A percentile compares a stretch with the other conserved stretches of the same genome.
Evolutionary conservation across 805 yeast species (phyloP).

Genomic region (Schwanniomyces polymorphus): DNA sequence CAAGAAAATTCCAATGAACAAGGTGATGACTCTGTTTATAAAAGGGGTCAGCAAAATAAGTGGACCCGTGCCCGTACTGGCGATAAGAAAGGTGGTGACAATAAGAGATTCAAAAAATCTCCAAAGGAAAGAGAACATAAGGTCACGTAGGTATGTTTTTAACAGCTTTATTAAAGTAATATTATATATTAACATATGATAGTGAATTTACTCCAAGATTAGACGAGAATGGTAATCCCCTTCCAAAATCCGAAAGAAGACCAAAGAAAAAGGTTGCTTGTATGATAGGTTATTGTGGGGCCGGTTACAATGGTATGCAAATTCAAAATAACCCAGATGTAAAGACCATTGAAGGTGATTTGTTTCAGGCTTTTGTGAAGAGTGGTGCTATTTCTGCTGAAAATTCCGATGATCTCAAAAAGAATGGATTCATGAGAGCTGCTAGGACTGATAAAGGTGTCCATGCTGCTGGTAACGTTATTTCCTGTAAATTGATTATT

Average conservation of each 20-base stretch:
- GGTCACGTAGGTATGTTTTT: conserved; percentile 61
- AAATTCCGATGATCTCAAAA: conserved; percentile 85
- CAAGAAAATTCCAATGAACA: conserved; percentile 21
- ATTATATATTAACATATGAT: conserved; percentile 1
- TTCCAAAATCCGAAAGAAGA: conserved; percentile 57
- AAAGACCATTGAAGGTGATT: conserved; percentile 86
- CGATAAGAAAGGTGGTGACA: conserved; percentile 16
- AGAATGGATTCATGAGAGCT: conserved; percentile 83
- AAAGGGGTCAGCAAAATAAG: conserved; percentile 42
- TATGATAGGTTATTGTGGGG: conserved; percentile 91
- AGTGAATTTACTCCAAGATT: conserved; percentile 42
- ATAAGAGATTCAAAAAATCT: conserved; percentile 17
- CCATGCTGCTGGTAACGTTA: conserved; percentile 94
- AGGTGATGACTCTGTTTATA: conserved; percentile 37
- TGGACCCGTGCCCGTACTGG: conserved; percentile 20
- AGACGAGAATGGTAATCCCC: conserved; percentile 65
- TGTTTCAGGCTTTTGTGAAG: conserved; percentile 76
- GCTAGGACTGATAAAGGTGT: conserved; percentile 95
- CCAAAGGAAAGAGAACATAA: conserved; percentile 26
- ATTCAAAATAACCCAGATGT: conserved; percentile 73
- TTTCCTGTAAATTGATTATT: conserved; percentile 78
- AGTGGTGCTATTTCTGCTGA: conserved; percentile 89
- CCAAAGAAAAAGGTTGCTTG: conserved; percentile 92
- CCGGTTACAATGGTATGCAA: conserved; percentile 97
- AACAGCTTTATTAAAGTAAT: too few relatives aligned